Base-by-base conservation (phyloP, 1,139 yeast genomes). In the Arxiozyma telluris region DNA sequence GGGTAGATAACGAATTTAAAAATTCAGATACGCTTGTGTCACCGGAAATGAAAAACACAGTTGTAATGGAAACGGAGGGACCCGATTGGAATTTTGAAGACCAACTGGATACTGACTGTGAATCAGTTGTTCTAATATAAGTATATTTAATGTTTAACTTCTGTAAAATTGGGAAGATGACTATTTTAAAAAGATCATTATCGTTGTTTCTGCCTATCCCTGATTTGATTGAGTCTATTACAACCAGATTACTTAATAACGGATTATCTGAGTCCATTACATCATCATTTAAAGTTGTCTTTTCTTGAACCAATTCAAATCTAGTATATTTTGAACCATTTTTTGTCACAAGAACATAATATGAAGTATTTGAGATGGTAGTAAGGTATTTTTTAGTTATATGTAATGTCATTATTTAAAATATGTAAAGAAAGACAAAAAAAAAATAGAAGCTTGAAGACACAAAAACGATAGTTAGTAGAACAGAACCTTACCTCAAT, bases 21-120 rank as follows among this genome's bases (percentile, higher is more conserved):
- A 90, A 81, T 67, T 90, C 98, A 51, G 79, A 81, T 15, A 89
- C 73, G 1, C 95, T 83, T 0, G 97, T 90, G 63, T 90, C 97
- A 1, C 97, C 97, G 50, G 95, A 86, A 23, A 90, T 70, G 45
- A 90, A 72, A 1, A 88, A 66, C 3, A 87, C 73, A 0, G 86
- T 78, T 25, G 23, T 7, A n/a, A 21, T 20, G 2, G 47, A 15
- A 3, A 17, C 43, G 1, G 7, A n/a, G 17, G 38, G 12, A 5
- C 17, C 41, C 20, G 21, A 12, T 17, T 23, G 15, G 9, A 49
- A 34, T 15, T 11, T 18, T 42, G 38, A 25, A 23, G 41, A 7
- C 45, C 42, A 46, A 18, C 72, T 66, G 1, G 57, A 52, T 5
- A 80, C 72, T 1, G 77, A 64, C 9, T 64, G 57, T 1, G 66